Base-by-base conservation (phyloP, 2,329 filamentous ascomycete species). In the Colletotrichum destructivum region DNA sequence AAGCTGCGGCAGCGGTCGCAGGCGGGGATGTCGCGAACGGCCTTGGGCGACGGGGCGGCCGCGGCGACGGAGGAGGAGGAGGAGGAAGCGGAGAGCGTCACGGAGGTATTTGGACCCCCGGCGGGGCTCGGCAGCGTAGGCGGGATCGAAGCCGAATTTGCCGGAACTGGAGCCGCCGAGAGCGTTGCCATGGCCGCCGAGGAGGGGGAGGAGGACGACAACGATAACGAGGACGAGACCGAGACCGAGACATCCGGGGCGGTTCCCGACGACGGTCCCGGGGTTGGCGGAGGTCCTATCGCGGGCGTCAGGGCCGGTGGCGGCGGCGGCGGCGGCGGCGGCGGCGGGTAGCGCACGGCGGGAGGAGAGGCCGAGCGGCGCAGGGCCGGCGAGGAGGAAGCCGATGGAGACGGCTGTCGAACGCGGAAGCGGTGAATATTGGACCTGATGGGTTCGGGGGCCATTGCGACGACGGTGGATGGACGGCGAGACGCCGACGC, bases 1-100 rank as follows among this genome's bases (percentile, higher is more conserved):
- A 84, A 83, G 73, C 77, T 80, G 56, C 84, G 82, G 74, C 84
- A 85, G 47, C 84, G 79, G 63, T 84, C 82, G 73, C 84, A 85
- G 15, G 83, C 80, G 62, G 77, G 76, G 38, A 76, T 77, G 66
- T 74, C 62, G 64, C 74, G 76, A 57, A 73, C 66, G 21, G 76
- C 75, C 52, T 78, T 75, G 60, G 78, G 75, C 64, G 77, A 76
- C 2, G 64, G 52, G 75, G 69, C 75, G 76, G 74, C 76, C 73
- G 76, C 77, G 73, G 76, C 76, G 59, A 77, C 74, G 72, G 35
- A 9, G 35, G 77, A 76, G 3, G 69, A 57, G 75, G 69, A 75
- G 75, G 74, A 76, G 74, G 76, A 76, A 73, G 75, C 75, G 59
- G 31, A 35, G 1, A 35, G 31, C 31, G 8, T 9, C 8, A 35